A percentile compares a stretch with the other conserved stretches of the same genome.
phyloP scores from a whole-genome alignment of 2,329 filamentous ascomycete genomes.

The Diaporthe ilicicola region DNA sequence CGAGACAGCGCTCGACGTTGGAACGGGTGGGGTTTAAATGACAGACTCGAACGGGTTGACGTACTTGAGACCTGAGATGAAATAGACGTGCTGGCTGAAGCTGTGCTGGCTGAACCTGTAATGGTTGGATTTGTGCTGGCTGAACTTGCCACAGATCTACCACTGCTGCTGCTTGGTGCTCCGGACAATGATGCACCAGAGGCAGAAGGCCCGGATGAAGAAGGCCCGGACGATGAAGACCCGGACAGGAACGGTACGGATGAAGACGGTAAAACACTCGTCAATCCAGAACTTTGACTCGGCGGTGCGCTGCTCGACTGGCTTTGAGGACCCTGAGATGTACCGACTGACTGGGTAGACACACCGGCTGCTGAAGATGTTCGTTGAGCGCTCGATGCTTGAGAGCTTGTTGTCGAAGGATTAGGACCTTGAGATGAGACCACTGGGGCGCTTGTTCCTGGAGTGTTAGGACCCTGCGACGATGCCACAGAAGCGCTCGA shows the following conservation, averaged over 20 bases:
- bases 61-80: background rate
- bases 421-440: too few species aligned
- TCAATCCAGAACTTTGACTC: background rate
- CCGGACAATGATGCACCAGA: too few species aligned
- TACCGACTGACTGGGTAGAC: background rate
- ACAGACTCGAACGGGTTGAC: background rate
- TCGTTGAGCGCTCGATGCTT: too few species aligned
- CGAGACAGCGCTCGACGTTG: background rate
- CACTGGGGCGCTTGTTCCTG: too few species aligned
- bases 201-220: background rate
- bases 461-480: background rate
- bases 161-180: too few species aligned
- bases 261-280: background rate
- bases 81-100: too few species aligned
- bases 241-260: too few species aligned
- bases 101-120: background rate
- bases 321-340: background rate
- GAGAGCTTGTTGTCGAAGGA: too few species aligned
- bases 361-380: too few species aligned
- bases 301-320: background rate
- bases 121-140: background rate
- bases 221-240: background rate
- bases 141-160: background rate
- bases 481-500: background rate
- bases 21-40: background rate